A percentile compares a stretch with the other conserved stretches of the same genome.
phyloP scores from a whole-genome alignment of 1,284 basidiomycete genomes.

The Ganoderma multipileum region DNA sequence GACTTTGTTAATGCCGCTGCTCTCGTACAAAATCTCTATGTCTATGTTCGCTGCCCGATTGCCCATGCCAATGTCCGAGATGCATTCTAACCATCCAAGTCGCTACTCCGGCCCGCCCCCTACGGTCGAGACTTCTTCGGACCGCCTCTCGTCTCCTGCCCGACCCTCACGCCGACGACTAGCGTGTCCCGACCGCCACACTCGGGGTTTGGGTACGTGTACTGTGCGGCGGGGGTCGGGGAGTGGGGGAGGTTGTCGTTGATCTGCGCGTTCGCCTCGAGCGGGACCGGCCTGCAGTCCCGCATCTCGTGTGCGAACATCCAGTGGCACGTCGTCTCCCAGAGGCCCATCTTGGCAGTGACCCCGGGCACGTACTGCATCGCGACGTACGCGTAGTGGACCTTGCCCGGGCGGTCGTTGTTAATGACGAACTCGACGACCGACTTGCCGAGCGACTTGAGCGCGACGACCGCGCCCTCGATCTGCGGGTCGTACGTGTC shows the following conservation, averaged over 20 bases:
- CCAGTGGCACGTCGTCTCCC: conserved; percentile 11
- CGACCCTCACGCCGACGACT: neutral
- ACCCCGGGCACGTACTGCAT: conserved; percentile 8
- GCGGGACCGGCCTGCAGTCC: conserved; percentile 4
- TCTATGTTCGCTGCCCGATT: neutral
- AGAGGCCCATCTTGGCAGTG: conserved; percentile 7
- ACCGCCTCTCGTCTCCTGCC: conserved; percentile 5
- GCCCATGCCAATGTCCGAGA: neutral
- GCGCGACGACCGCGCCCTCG: conserved; percentile 2
- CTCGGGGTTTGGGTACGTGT: conserved; percentile 1
- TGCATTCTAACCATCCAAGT: neutral
- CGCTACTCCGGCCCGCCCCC: neutral
- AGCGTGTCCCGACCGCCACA: neutral
- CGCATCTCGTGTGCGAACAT: conserved; percentile 10
- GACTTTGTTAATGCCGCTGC: neutral
- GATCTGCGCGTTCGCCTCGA: conserved; percentile 4
- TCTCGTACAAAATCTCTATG: neutral
- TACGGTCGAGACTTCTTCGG: neutral
- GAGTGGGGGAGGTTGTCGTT: neutral
- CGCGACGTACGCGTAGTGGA: conserved; percentile 8
- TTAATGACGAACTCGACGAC: conserved; percentile 3
- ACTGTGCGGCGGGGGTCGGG: neutral
- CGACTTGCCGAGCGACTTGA: conserved; percentile 7
- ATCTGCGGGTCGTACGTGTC: conserved; percentile 11
- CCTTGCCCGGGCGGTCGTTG: conserved; percentile 8